Base-by-base conservation (phyloP, 2,329 filamentous ascomycete species). In the Atkinsonella texensis region DNA sequence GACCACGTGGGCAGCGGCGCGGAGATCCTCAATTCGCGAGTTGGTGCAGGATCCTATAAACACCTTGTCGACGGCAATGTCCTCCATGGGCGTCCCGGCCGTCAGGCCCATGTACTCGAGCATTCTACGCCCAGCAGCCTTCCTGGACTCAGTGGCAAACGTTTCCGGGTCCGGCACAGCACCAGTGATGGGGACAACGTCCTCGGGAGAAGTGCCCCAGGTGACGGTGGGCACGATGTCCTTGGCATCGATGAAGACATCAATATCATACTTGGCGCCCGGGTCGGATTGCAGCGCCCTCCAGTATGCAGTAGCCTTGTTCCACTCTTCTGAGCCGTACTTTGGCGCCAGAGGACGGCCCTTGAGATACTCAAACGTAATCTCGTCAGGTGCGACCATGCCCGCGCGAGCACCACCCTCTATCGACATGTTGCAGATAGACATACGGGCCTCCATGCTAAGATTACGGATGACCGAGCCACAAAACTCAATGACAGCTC, bases 11-110 rank as follows among this genome's bases (percentile, higher is more conserved):
- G 93, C 89, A 10, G 91, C 93, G 32, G 87, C 86, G 41, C 91
- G 83, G 57, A 98, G 74, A 75, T 98, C 93, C 71, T 97, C 93
- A 57, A 98, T 96, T 63, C 93, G 83, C 13, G 91, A 88, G 68
- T 98, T 98, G 39, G 93, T 98, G 79, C 93, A 98, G 11, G 89
- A 95, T 45, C 93, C 93, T 60, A 97, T 96, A 67, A 97, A 98
- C 58, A 97, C 83, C 76, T 97, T 97, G 77, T 98, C 93, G 50
- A 97, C 72, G 31, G 76, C 70, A 58, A 98, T 84, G n/a, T 97
- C 89, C 66, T 95, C 81, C 84, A 98, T 93, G 9, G 80, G 85
- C 0, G 87, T 95, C 52, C 89, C 89, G 23, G 91, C 75, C 6
- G 78, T 85, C 50, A 98, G 77, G 38, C 93, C 93, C 93, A 98